These are phyloP conservation scores for Colletotrichum neosansevieriae DNA, from an alignment of 2,329 filamentous ascomycete genomes.

Conservation along the genomic window DNA sequence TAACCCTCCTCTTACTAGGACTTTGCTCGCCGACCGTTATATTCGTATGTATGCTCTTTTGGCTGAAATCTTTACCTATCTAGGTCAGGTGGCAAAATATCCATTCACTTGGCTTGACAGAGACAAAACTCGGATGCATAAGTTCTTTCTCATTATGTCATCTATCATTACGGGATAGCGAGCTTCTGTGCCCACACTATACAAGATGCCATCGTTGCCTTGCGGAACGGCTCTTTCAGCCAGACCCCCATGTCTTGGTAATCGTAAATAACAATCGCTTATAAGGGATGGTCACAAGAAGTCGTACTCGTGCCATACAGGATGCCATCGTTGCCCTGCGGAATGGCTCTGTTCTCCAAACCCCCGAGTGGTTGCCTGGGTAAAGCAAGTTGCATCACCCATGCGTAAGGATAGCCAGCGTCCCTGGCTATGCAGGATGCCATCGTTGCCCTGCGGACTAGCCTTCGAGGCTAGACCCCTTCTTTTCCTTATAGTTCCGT, in stretches of 20 bases:
- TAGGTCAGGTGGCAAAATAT: no score
- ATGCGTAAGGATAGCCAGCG: conserved; percentile 23
- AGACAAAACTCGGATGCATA: background rate
- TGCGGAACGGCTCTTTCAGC: conserved; percentile 36
- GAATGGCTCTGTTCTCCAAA: conserved; percentile 36
- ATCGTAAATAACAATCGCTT: conserved; percentile 21
- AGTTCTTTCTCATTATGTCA: conserved; percentile 17
- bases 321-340: conserved; percentile 42
- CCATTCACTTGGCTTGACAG: no score
- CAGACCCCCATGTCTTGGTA: conserved; percentile 30
- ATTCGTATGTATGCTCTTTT: no score
- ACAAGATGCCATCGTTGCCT: conserved; percentile 42
- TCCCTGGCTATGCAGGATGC: conserved; percentile 41
- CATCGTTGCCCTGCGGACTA: conserved; percentile 47
- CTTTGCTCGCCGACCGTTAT: no score
- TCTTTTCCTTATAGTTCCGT: conserved; percentile 11
- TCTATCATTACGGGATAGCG: conserved; percentile 27
- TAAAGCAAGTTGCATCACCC: background rate
- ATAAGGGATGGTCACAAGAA: conserved; percentile 29
- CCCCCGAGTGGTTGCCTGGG: conserved; percentile 24
- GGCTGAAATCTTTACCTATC: no score
- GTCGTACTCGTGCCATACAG: conserved; percentile 28
- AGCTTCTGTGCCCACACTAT: conserved; percentile 29
- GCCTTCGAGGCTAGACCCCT: conserved; percentile 42
- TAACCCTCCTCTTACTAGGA: no score